Percentiles rank a stretch among this genome's conserved stretches.
Conservation (phyloP, 2,329 filamentous ascomycete genomes). For the Stemphylium beticola region DNA sequence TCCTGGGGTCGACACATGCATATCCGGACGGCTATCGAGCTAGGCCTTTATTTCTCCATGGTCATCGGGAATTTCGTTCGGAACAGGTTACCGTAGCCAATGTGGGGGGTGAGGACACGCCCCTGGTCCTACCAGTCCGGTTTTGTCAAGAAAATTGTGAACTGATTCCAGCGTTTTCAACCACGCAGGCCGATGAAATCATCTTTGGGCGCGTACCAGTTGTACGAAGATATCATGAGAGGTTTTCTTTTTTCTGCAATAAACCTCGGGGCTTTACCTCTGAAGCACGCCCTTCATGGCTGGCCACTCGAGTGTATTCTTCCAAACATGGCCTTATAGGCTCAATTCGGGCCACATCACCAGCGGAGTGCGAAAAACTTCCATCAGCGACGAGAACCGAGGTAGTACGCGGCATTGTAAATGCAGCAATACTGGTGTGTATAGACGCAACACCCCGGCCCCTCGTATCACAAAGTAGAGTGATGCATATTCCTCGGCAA, state of each 20-base stretch:
- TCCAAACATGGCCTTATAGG: not conserved
- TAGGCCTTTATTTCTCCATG: constrained; percentile 6
- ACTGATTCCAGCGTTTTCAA: constrained; percentile 2
- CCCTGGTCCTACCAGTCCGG: not conserved
- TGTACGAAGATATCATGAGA: not conserved
- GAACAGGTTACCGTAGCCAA: constrained; percentile 8
- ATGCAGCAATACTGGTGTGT: not conserved
- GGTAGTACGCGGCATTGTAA: not conserved
- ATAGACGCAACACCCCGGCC: too few species aligned
- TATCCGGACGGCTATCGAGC: constrained; percentile 6
- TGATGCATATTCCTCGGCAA: not conserved
- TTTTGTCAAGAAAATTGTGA: constrained; percentile 4
- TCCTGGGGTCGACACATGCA: constrained; percentile 5
- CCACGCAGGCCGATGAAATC: not conserved
- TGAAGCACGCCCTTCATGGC: not conserved
- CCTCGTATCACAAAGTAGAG: not conserved
- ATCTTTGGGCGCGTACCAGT: not conserved
- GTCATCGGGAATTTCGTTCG: constrained; percentile 5
- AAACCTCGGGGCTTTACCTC: not conserved
- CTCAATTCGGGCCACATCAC: not conserved
- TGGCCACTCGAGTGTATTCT: not conserved
- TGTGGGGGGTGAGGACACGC: not conserved
- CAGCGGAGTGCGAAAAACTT: not conserved
- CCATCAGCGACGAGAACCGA: not conserved
- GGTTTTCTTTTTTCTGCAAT: not conserved